Base-by-base conservation (phyloP, 805 yeast genomes). In the Suhomyces sp. region DNA sequence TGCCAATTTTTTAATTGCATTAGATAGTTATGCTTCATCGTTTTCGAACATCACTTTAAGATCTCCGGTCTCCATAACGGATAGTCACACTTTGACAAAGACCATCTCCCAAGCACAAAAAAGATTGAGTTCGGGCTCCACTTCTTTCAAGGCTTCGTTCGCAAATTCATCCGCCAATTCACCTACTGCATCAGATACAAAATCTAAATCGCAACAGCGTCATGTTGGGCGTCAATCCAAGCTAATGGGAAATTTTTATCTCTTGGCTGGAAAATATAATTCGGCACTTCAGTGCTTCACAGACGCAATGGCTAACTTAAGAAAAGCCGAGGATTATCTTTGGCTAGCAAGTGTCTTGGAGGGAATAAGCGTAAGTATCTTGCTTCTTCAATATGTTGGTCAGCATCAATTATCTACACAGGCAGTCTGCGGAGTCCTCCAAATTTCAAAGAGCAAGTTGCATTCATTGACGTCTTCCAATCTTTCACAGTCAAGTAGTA, bases 311-410 rank as follows among this genome's bases (percentile, higher is more conserved):
- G 60, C 72, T 2, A 69, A 79, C 21, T 68, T 90, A 49, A 83
- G 82, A 53, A 75, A 80, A 10, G 75, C 85, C 2, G 83, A 83
- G 47, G 99, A 94, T 64, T 80, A 81, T 60, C 71, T 94, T 7
- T 94, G 98, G 98, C 75, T 89, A 12, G 98, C 86, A 0, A 85
- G 93, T 25, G 83, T 97, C 0, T 64, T 93, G n/a, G 97, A 91
- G 59, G 89, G 92, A 0, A 71, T 91, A 9, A 87, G 86, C 0
- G 82, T 89, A 0, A 81, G 88, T 53, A 65, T 86, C 40, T 65
- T 86, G 4, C 66, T 91, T 49, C 71, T 89, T 46, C 76, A 85
- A 10, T 83, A 75, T 58, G 65, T 86, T 13, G 83, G 79, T 24
- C 70, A 76, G 2, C 79, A 77, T 52, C 82, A 76, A 48, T 60